phyloP scores from a whole-genome alignment of 305 asterid species.

The Fraxinus sp. region DNA sequence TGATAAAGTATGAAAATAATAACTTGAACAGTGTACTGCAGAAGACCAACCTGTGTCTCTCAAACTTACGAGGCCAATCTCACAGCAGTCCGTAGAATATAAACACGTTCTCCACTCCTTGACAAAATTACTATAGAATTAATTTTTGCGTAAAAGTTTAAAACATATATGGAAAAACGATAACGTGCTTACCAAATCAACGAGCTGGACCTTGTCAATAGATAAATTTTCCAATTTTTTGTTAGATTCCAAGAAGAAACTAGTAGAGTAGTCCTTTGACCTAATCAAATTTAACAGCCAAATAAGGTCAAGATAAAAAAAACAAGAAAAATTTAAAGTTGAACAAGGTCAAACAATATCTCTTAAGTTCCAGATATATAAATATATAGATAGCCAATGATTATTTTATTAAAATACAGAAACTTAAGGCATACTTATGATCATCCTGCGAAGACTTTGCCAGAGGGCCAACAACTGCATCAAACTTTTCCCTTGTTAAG shows the following conservation, averaged over 20 bases:
- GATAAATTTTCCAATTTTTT: constrained; percentile 47
- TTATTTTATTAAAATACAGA: neutral
- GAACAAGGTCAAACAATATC: neutral
- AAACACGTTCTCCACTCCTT: constrained; percentile 76
- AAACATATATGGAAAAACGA: constrained; percentile 12
- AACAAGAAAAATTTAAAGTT: neutral
- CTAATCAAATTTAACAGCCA: constrained; percentile 38
- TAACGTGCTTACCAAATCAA: constrained; percentile 65
- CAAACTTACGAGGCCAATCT: constrained; percentile 74
- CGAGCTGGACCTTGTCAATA: constrained; percentile 62
- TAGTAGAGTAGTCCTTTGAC: constrained; percentile 48
- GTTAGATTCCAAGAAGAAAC: constrained; percentile 43
- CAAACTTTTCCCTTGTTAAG: constrained; percentile 83
- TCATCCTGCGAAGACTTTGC: constrained; percentile 68
- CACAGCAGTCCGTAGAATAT: constrained; percentile 83
- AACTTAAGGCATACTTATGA: constrained; percentile 43
- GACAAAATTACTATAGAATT: constrained; percentile 16
- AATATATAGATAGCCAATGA: neutral
- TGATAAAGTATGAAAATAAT: neutral
- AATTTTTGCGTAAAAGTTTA: neutral
- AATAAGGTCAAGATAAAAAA: constrained; percentile 15
- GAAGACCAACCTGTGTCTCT: constrained; percentile 66
- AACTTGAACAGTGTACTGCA: constrained; percentile 13
- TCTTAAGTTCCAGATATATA: constrained; percentile 14
- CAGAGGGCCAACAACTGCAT: constrained; percentile 76